Conservation (phyloP, 208 protist species). For the Tritrichomonas musculus region DNA sequence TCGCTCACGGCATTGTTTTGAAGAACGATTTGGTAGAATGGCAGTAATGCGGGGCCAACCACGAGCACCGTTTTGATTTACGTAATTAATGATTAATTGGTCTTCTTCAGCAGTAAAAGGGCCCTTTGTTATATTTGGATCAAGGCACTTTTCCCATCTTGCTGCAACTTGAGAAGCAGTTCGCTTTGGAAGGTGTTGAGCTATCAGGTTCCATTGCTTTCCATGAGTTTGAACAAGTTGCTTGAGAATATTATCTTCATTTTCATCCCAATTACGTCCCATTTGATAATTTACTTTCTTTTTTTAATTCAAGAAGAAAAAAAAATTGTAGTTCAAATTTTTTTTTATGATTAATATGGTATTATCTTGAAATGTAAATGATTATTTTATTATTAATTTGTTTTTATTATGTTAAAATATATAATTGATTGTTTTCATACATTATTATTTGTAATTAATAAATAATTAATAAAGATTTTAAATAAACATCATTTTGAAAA, state of each 20-base stretch:
- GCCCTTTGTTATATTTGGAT: conserved; percentile 6
- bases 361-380: too few species aligned
- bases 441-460: too few species aligned
- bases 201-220: conserved; percentile 8
- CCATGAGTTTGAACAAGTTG: background rate
- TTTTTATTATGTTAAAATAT: too few species aligned
- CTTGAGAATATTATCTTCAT: background rate
- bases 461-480: too few species aligned
- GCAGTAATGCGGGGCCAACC: background rate
- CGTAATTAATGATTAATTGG: background rate
- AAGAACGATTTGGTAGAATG: background rate
- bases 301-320: too few species aligned
- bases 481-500: too few species aligned
- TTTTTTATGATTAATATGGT: too few species aligned
- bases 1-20: conserved; percentile 17
- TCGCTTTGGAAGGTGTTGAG: background rate
- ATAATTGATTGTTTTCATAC: too few species aligned
- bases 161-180: conserved; percentile 20
- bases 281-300: background rate
- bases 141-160: too few species aligned
- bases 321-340: too few species aligned
- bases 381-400: too few species aligned
- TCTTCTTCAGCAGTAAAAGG: conserved; percentile 16
- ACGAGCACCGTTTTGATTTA: background rate
- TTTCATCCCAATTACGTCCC: conserved; percentile 14